Conservation (phyloP, 441 rosid species). For the Mallotus repandus region DNA sequence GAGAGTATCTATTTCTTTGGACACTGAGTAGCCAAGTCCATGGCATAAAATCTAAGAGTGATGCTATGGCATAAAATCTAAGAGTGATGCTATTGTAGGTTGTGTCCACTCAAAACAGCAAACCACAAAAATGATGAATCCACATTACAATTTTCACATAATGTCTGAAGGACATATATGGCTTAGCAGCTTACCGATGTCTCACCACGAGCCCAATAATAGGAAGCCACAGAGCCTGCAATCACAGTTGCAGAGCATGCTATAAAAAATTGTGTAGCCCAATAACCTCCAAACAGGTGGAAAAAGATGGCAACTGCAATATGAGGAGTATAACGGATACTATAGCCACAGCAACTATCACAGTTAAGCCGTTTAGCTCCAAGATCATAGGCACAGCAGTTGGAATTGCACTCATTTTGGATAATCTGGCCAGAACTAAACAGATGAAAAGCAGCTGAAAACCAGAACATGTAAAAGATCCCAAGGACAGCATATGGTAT, state of each 20-base stretch:
- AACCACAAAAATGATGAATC: neutral
- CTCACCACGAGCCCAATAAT: slow-evolving; percentile 94
- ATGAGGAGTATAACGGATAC: slow-evolving; percentile 89
- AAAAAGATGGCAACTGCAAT: slow-evolving; percentile 82
- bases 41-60: too few relatives aligned
- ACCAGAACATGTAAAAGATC: slow-evolving; percentile 93
- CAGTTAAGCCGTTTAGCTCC: slow-evolving; percentile 68
- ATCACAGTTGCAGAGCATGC: slow-evolving; percentile 85
- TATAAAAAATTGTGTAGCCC: slow-evolving; percentile 93
- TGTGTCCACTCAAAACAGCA: neutral
- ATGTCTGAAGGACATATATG: neutral
- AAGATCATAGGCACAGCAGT: slow-evolving; percentile 93
- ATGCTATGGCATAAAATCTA: neutral
- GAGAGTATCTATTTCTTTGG: neutral
- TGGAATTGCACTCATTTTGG: slow-evolving; percentile 77
- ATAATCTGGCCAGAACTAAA: slow-evolving; percentile 89
- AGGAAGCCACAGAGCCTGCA: slow-evolving; percentile 94
- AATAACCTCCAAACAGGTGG: slow-evolving; percentile 89
- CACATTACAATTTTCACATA: neutral
- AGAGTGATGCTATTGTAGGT: neutral
- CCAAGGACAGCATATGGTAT: slow-evolving; percentile 77
- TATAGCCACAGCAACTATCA: slow-evolving; percentile 89
- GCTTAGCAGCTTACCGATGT: slow-evolving; percentile 55
- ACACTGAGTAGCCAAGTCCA: neutral
- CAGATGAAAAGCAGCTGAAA: slow-evolving; percentile 82